These are phyloP conservation scores for Xanthoconium stramineum DNA, from an alignment of 768 basidiomycete species.

Conservation along the genomic window DNA sequence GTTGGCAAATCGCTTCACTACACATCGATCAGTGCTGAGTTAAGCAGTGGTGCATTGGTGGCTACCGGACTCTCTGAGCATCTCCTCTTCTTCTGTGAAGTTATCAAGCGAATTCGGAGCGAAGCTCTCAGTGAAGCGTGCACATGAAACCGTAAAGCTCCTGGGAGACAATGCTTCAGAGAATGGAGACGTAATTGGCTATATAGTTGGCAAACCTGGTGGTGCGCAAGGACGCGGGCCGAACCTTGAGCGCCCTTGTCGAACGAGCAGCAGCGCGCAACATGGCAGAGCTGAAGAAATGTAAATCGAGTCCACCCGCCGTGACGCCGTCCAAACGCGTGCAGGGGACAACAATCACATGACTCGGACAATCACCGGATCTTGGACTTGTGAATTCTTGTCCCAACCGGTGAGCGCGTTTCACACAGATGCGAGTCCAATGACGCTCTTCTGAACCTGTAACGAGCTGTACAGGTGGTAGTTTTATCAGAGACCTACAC, in stretches of 20 bases:
- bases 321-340: neutral
- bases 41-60: neutral
- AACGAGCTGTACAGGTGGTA: no score
- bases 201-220: slow-evolving; percentile 15
- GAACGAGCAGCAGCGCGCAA: slow-evolving; percentile 23
- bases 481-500: no score
- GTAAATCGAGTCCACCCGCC: neutral
- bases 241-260: slow-evolving; percentile 7
- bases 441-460: no score
- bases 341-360: slow-evolving; percentile 25
- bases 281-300: slow-evolving; percentile 11
- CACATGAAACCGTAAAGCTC: slow-evolving; percentile 24
- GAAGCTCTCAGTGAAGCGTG: slow-evolving; percentile 26
- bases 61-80: slow-evolving; percentile 89
- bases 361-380: neutral
- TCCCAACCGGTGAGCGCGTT: no score
- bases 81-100: slow-evolving; percentile 92
- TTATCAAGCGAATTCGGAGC: slow-evolving; percentile 63
- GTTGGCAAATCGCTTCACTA: slow-evolving; percentile 83
- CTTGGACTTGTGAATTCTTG: neutral
- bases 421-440: no score
- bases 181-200: neutral
- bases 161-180: slow-evolving; percentile 11
- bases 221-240: neutral
- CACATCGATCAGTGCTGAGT: slow-evolving; percentile 5